A percentile compares a stretch with the other conserved stretches of the same genome.
These are phyloP conservation scores for Citrus medica DNA, from an alignment of 345 rosid genomes.

Conservation along the genomic window DNA sequence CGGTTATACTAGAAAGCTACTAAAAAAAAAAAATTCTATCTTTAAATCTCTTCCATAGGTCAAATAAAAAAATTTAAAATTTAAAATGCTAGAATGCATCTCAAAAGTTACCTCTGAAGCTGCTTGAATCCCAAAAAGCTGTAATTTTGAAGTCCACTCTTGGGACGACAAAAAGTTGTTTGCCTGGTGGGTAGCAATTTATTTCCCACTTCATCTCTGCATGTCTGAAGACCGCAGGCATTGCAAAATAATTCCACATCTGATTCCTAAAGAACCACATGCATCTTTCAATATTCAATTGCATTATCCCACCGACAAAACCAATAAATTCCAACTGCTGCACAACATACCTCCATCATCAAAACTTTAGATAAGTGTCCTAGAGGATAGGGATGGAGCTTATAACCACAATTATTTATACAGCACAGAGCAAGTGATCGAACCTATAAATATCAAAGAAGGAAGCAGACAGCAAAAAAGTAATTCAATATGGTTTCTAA, in stretches of 20 bases:
- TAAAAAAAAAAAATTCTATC: too few species aligned
- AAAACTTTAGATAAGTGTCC: conserved; percentile 51
- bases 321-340: background rate
- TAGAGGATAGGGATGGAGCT: conserved; percentile 91
- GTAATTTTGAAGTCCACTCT: conserved; percentile 41
- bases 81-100: background rate
- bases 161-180: conserved; percentile 46
- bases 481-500: too few species aligned
- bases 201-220: conserved; percentile 47
- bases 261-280: conserved; percentile 44
- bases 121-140: conserved; percentile 39
- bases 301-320: background rate
- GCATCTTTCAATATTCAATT: conserved; percentile 11
- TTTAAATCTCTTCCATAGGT: background rate
- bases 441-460: conserved; percentile 40
- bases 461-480: too few species aligned
- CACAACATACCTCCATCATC: conserved; percentile 61
- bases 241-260: conserved; percentile 67
- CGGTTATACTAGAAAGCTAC: background rate
- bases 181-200: conserved; percentile 66
- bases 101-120: conserved; percentile 22
- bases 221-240: conserved; percentile 73
- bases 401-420: conserved; percentile 73
- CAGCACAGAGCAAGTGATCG: conserved; percentile 56
- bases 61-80: background rate